A percentile compares a stretch with the other conserved stretches of the same genome.
These are phyloP conservation scores for Linnemannia hyalina DNA, from an alignment of 192 early-diverging fungal species.

Conservation along the genomic window DNA sequence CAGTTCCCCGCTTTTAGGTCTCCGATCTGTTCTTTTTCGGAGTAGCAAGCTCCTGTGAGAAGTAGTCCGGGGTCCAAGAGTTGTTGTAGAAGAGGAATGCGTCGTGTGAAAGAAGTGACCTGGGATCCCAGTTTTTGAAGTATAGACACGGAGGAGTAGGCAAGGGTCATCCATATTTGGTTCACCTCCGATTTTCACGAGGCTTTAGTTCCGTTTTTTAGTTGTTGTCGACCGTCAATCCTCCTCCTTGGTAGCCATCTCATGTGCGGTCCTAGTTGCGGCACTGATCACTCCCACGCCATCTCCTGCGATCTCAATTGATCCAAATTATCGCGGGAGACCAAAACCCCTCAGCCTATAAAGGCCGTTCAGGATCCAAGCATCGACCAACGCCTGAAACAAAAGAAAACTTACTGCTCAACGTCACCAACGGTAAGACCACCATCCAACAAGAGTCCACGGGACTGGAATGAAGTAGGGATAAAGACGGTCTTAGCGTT, in stretches of 20 bases:
- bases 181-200: too few species aligned
- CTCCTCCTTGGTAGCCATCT: too few species aligned
- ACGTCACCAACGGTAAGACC: constrained; percentile 84
- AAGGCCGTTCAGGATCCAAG: background rate
- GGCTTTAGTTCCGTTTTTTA: too few species aligned
- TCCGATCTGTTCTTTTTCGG: constrained; percentile 4
- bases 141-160: background rate
- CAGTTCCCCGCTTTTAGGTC: constrained; percentile 13
- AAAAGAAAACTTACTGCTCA: constrained; percentile 71
- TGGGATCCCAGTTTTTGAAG: background rate
- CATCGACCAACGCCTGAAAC: constrained; percentile 16
- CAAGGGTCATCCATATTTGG: too few species aligned
- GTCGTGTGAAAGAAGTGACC: background rate
- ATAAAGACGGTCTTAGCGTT: constrained; percentile 85
- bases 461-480: constrained; percentile 94
- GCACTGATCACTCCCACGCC: too few species aligned
- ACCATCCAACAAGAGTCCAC: constrained; percentile 83
- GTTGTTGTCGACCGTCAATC: too few species aligned
- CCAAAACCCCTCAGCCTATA: too few species aligned
- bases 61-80: background rate
- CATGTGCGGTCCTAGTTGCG: too few species aligned
- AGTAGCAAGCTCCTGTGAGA: background rate
- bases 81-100: background rate
- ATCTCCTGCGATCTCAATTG: too few species aligned
- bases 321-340: too few species aligned